Percentiles rank a stretch among this genome's conserved stretches.
Conservation (phyloP, 1,139 yeast species). For the Scheffersomyces segobiensis region DNA sequence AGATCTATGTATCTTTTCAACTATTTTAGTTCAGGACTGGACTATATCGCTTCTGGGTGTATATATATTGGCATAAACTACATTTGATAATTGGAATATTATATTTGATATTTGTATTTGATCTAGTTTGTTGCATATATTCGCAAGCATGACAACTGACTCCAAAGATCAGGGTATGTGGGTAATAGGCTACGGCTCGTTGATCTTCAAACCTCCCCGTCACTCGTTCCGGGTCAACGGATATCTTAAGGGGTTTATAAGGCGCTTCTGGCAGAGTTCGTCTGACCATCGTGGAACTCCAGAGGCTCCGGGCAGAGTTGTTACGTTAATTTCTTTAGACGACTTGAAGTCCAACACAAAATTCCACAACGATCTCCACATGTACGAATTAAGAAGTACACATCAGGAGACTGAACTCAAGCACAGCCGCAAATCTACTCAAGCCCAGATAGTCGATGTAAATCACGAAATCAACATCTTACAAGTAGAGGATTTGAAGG, state of each 20-base stretch:
- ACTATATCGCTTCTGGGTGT: neutral
- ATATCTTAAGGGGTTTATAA: constrained; percentile 67
- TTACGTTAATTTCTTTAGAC: constrained; percentile 64
- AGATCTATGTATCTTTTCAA: neutral
- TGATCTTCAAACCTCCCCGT: constrained; percentile 85
- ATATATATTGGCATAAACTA: neutral
- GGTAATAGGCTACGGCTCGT: constrained; percentile 90
- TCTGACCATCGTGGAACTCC: constrained; percentile 91
- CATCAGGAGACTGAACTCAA: constrained; percentile 12
- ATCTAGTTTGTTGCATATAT: constrained; percentile 1
- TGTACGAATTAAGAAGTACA: constrained; percentile 32
- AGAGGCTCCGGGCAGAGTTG: constrained; percentile 83
- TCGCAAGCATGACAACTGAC: neutral
- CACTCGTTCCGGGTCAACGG: constrained; percentile 66
- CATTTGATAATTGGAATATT: neutral
- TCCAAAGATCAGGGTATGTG: constrained; percentile 48
- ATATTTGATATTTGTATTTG: neutral
- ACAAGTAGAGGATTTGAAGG: constrained; percentile 49
- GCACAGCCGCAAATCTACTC: neutral
- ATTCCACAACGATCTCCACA: constrained; percentile 48
- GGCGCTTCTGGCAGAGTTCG: constrained; percentile 91
- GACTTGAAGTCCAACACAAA: constrained; percentile 45
- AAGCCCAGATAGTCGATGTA: constrained; percentile 3
- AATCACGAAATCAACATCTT: constrained; percentile 20
- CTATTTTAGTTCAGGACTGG: neutral